Base-by-base conservation (phyloP, 2,329 filamentous ascomycete species). In the Botrytis fragariae region DNA sequence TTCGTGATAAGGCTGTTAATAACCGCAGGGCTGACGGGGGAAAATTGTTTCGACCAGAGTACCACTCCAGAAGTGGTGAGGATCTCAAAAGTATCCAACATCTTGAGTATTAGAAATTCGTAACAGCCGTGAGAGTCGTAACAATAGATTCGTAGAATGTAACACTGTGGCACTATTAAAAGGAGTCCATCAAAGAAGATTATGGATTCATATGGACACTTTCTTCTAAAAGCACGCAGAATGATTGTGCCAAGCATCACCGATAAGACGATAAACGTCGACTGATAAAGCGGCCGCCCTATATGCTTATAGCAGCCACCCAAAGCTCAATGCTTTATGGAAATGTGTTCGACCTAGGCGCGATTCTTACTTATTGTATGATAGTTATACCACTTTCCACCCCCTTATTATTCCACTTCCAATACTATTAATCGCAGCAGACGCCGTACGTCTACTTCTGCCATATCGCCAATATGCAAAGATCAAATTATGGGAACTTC, bases 11-110 rank as follows among this genome's bases (percentile, higher is more conserved):
- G 91, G 85, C 90, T 92, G 86, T 99, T 98, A 86, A 99, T 91
- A 77, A 98, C 87, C 78, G 92, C 90, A 61, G 93, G 89, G 81
- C 90, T 94, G 81, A 97, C 90, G 3, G 92, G 88, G 72, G 91
- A 90, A 82, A 95, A 97, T 39, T 90, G 92, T 81, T 93, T 92
- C 75, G 95, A 98, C 96, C 96, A 99, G 72, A 99, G 89, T 73
- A 99, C 96, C 76, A 99, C 95, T 73, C 96, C 96, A 5, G 95
- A 97, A 54, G 95, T 97, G 74, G 95, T 98, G 75, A 99, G 84
- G 77, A 99, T 96, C 84, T 99, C 95, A 82, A 99, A 99, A 25
- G 93, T 92, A 85, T 99, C 96, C 84, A 99, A 85, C 95, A 98
- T 98, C 7, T 67, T 79, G 75, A 71, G 67, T 63, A 60, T 45